A percentile compares a stretch with the other conserved stretches of the same genome.
These are phyloP conservation scores for Miamiensis avidus DNA, from an alignment of 169 alveolate species.

Conservation along the genomic window DNA sequence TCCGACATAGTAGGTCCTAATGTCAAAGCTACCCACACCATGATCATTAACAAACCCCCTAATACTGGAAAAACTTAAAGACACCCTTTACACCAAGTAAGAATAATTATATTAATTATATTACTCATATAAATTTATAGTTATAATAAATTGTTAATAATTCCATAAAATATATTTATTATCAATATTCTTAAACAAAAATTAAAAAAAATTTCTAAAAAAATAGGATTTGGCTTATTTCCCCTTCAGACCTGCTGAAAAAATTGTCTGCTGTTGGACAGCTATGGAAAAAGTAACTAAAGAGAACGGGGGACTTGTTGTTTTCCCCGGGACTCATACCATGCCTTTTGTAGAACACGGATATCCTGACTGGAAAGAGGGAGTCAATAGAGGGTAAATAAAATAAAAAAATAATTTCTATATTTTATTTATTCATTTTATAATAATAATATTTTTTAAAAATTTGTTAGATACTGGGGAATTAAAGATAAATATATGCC, in stretches of 20 bases:
- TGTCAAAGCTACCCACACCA: constrained; percentile 44
- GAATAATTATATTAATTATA: too few relatives aligned
- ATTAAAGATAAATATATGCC: constrained; percentile 33
- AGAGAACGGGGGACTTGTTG: constrained; percentile 47
- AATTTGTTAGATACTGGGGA: too few relatives aligned
- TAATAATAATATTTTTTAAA: too few relatives aligned
- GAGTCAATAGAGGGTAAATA: constrained; percentile 49
- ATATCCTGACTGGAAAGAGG: constrained; percentile 54
- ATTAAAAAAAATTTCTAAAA: too few relatives aligned
- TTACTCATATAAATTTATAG: too few relatives aligned
- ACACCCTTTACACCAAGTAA: constrained; percentile 39
- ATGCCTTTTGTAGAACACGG: constrained; percentile 32
- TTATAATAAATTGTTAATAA: too few relatives aligned
- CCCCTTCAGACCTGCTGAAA: constrained; percentile 54
- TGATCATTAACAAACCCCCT: constrained; percentile 51
- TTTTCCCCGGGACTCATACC: constrained; percentile 45
- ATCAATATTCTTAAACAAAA: too few relatives aligned
- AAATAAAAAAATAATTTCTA: too few relatives aligned
- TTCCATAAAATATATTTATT: too few relatives aligned
- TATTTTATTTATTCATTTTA: too few relatives aligned
- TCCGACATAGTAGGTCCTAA: constrained; percentile 37
- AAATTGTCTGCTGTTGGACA: constrained; percentile 48
- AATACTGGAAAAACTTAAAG: constrained; percentile 42
- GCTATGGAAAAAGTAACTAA: constrained; percentile 40
- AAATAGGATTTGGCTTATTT: constrained; percentile 37